Evolutionary conservation across 192 early-diverging fungal species (phyloP).

Genomic region (Coemansia sp.): DNA sequence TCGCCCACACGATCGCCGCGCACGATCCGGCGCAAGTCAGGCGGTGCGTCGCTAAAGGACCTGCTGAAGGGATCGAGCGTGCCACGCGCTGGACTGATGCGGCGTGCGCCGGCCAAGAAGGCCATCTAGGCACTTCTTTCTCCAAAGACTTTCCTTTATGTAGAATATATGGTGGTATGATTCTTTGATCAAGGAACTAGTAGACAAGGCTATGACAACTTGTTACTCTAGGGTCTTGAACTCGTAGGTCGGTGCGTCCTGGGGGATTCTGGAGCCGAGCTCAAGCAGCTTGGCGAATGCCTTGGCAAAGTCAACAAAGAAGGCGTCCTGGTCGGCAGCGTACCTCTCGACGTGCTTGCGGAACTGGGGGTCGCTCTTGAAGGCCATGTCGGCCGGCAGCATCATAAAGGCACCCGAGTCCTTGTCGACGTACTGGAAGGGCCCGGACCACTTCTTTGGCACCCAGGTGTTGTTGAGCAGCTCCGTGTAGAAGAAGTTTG

Average conservation of each 20-base stretch:
- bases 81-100: constrained; percentile 31
- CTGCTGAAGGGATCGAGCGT: constrained; percentile 22
- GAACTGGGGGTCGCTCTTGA: constrained; percentile 62
- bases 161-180: too few relatives aligned
- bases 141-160: too few relatives aligned
- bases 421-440: constrained; percentile 86
- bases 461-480: constrained; percentile 77
- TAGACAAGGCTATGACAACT: neutral
- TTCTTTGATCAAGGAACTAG: neutral
- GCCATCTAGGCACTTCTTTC: too few relatives aligned
- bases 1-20: constrained; percentile 2
- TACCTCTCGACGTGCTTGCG: constrained; percentile 76
- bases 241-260: constrained; percentile 58
- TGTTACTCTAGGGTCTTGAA: constrained; percentile 57
- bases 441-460: constrained; percentile 73
- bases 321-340: constrained; percentile 76
- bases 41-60: constrained; percentile 18
- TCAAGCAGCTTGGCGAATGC: constrained; percentile 84
- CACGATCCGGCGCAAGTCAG: constrained; percentile 3
- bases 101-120: constrained; percentile 9
- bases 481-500: constrained; percentile 83
- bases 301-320: constrained; percentile 86
- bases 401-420: constrained; percentile 58
- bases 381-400: constrained; percentile 67
- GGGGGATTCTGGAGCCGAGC: constrained; percentile 71